Conservation (phyloP, 2,329 filamentous ascomycete species). For the Penicillium sp. region DNA sequence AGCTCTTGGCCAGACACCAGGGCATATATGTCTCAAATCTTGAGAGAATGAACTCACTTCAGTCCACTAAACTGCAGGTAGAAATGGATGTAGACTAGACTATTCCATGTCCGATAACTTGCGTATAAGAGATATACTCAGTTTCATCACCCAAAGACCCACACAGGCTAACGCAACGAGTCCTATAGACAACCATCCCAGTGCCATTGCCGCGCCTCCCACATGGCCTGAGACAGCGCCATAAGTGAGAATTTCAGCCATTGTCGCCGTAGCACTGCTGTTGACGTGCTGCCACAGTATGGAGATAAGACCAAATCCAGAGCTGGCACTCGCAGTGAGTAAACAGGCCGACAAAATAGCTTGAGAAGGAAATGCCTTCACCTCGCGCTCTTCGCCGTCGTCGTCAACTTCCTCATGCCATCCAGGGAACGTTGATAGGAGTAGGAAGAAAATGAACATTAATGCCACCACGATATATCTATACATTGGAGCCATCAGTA, state of each 20-base stretch:
- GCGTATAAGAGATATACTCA: no score
- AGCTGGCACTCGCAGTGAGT: not conserved
- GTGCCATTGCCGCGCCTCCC: not conserved
- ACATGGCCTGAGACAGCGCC: not conserved
- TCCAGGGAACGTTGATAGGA: not conserved
- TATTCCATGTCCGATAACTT: no score
- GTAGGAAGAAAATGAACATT: not conserved
- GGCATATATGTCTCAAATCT: not conserved
- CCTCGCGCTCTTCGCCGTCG: accelerated
- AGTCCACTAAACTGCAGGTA: not conserved
- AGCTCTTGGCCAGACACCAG: no score
- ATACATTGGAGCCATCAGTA: not conserved
- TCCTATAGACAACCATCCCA: not conserved
- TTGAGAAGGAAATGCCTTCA: not conserved
- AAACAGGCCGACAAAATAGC: not conserved
- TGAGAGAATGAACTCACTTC: not conserved
- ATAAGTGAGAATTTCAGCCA: not conserved
- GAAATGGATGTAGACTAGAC: not conserved
- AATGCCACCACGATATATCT: not conserved
- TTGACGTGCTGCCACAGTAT: not conserved
- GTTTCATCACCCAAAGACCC: not conserved
- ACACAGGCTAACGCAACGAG: not conserved
- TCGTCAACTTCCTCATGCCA: not conserved
- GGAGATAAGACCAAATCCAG: not conserved
- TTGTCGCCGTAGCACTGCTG: not conserved